Conservation (phyloP, 805 yeast species). For the Kazachstania bromeliacearum region DNA sequence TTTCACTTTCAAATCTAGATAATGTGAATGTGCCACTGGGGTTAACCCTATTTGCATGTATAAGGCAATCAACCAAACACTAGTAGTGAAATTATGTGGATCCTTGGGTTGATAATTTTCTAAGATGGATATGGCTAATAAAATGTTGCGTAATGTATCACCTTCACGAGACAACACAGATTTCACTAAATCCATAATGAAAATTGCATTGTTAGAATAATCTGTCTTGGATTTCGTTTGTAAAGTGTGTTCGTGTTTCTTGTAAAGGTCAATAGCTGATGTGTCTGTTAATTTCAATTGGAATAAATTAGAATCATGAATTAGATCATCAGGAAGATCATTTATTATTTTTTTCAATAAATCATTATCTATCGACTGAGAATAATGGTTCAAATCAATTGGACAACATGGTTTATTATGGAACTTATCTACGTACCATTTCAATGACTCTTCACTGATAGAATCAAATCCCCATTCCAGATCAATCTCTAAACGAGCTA, state of each 20-base stretch:
- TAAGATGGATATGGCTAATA: slow-evolving; percentile 43
- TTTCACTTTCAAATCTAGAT: slow-evolving; percentile 45
- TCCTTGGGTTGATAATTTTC: slow-evolving; percentile 49
- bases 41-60: slow-evolving; percentile 51
- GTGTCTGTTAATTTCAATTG: slow-evolving; percentile 15
- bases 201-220: slow-evolving; percentile 60
- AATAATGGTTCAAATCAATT: slow-evolving; percentile 42
- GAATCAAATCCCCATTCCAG: slow-evolving; percentile 8
- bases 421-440: slow-evolving; percentile 36
- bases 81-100: slow-evolving; percentile 61
- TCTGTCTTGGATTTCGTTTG: slow-evolving; percentile 47
- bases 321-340: slow-evolving; percentile 32
- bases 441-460: slow-evolving; percentile 26
- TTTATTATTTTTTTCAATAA: slow-evolving; percentile 10
- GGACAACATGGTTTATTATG: slow-evolving; percentile 57
- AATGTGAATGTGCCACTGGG: slow-evolving; percentile 41
- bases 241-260: slow-evolving; percentile 31
- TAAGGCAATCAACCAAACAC: slow-evolving; percentile 60
- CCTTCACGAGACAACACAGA: slow-evolving; percentile 18
- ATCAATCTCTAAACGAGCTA: slow-evolving; percentile 45
- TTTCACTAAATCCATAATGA: slow-evolving; percentile 47
- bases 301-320: slow-evolving; percentile 40
- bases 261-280: slow-evolving; percentile 31
- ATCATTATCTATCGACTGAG: slow-evolving; percentile 19
- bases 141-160: slow-evolving; percentile 18